phyloP scores from a whole-genome alignment of 2,329 filamentous ascomycete genomes.

The Talaromyces albobiverticillius region DNA sequence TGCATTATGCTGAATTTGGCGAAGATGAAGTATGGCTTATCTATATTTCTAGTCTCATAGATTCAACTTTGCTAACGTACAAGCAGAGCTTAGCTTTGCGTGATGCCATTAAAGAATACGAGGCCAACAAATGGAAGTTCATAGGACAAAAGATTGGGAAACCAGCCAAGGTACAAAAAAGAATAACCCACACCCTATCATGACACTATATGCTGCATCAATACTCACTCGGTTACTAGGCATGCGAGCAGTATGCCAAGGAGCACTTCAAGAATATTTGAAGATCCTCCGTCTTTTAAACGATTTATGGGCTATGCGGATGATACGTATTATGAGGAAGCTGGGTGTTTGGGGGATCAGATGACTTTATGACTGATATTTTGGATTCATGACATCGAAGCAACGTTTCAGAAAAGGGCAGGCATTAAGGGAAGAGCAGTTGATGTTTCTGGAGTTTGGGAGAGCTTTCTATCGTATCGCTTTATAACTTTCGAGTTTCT shows the following conservation, averaged over 20 bases:
- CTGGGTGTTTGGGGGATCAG: neutral
- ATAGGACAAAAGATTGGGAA: conserved; percentile 97
- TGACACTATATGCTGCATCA: conserved; percentile 20
- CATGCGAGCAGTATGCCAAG: conserved; percentile 90
- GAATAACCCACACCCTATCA: neutral
- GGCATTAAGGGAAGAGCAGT: neutral
- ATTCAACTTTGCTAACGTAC: conserved; percentile 2
- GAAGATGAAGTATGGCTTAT: conserved; percentile 79
- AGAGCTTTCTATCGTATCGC: neutral
- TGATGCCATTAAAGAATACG: conserved; percentile 96
- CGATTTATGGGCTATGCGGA: neutral
- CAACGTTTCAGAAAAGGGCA: neutral
- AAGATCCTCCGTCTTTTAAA: conserved; percentile 1
- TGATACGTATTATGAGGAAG: neutral
- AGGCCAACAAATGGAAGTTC: conserved; percentile 97
- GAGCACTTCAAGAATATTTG: conserved; percentile 69
- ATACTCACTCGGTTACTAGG: conserved; percentile 47
- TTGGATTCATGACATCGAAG: too few relatives aligned
- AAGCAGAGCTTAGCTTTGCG: conserved; percentile 57
- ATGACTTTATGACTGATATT: neutral
- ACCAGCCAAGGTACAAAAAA: conserved; percentile 75
- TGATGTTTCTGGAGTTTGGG: neutral
- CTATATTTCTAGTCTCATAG: conserved; percentile 21
- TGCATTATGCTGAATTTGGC: conserved; percentile 98
- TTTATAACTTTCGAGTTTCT: neutral